A percentile compares a stretch with the other conserved stretches of the same genome.
Evolutionary conservation across 768 basidiomycete genomes (phyloP).

Genomic region (Pleurotus cornucopiae): DNA sequence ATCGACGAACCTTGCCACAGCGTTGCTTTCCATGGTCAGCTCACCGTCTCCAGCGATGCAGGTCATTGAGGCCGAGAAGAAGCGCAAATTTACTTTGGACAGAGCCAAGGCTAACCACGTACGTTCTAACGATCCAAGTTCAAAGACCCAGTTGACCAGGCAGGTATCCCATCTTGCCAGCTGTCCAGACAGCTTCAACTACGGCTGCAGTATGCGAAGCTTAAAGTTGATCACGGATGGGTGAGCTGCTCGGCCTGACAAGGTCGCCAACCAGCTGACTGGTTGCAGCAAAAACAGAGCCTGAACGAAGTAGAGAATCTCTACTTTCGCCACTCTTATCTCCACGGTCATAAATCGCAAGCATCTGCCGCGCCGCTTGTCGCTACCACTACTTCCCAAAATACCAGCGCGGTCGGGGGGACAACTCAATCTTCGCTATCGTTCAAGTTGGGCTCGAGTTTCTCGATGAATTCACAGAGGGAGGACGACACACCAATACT

Average conservation of each 20-base stretch:
- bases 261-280: background rate
- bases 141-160: background rate
- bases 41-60: constrained; percentile 18
- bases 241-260: constrained; percentile 34
- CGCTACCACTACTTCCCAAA: background rate
- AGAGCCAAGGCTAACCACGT: constrained; percentile 57
- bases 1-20: too few relatives aligned
- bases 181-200: constrained; percentile 69
- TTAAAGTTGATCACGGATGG: constrained; percentile 83
- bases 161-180: constrained; percentile 26
- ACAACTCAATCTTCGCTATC: constrained; percentile 24
- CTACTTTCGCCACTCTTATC: constrained; percentile 71
- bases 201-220: constrained; percentile 69
- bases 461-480: constrained; percentile 2
- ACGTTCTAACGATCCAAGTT: constrained; percentile 17
- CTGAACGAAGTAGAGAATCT: constrained; percentile 81
- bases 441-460: constrained; percentile 17
- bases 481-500: background rate
- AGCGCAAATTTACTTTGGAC: constrained; percentile 48
- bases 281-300: constrained; percentile 64
- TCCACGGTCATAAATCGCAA: constrained; percentile 31
- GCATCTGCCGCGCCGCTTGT: constrained; percentile 15
- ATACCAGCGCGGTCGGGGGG: background rate
- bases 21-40: background rate
- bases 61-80: constrained; percentile 34